A percentile compares a stretch with the other conserved stretches of the same genome.
Evolutionary conservation across 2,329 filamentous ascomycete species (phyloP).

Genomic region (Endoconidiophora polonica): DNA sequence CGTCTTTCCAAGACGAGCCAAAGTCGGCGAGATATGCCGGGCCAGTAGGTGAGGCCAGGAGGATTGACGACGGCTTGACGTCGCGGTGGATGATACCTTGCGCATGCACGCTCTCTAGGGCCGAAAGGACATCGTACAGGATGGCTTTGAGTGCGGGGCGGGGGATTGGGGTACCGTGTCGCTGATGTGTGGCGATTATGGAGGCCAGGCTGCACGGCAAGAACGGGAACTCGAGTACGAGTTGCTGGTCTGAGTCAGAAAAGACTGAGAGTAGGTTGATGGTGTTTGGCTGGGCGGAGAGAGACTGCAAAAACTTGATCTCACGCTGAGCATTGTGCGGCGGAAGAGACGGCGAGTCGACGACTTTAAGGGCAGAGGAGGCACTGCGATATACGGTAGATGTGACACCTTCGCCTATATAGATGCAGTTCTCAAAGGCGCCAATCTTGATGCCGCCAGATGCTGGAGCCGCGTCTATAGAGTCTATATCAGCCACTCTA

Average conservation of each 20-base stretch:
- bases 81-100: conserved; percentile 79
- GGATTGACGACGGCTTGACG: conserved; percentile 79
- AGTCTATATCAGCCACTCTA: background rate
- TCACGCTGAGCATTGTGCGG: conserved; percentile 76
- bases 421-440: conserved; percentile 33
- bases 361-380: conserved; percentile 64
- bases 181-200: conserved; percentile 34
- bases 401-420: conserved; percentile 53
- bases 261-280: conserved; percentile 61
- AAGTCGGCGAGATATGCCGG: conserved; percentile 79
- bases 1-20: conserved; percentile 58
- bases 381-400: conserved; percentile 64
- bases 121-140: conserved; percentile 53
- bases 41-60: conserved; percentile 49
- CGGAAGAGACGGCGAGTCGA: conserved; percentile 53
- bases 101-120: conserved; percentile 53
- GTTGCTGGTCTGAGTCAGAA: conserved; percentile 48
- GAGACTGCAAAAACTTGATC: conserved; percentile 49
- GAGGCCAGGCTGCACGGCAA: conserved; percentile 55
- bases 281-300: conserved; percentile 37
- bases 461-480: conserved; percentile 11
- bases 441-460: conserved; percentile 32
- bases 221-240: conserved; percentile 76
- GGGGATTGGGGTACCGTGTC: conserved; percentile 13
- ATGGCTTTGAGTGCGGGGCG: conserved; percentile 21